Evolutionary conservation across 371 early-diverging fungal species (phyloP).

Genomic region (Syncephalastrum monosporum): DNA sequence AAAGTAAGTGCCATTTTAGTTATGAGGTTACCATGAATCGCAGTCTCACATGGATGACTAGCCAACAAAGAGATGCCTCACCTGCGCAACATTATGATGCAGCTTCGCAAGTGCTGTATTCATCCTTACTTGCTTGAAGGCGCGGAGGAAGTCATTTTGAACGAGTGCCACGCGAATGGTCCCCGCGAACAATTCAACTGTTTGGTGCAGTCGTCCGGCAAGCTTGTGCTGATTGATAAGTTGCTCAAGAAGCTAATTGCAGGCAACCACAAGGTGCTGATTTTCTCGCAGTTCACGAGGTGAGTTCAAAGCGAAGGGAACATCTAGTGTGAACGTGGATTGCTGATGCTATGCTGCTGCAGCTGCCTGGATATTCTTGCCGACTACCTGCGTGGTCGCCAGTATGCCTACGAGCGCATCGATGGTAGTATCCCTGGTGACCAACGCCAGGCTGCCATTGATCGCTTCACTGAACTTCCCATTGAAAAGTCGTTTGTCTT

Average conservation of each 20-base stretch:
- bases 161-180: slow-evolving; percentile 57
- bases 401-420: slow-evolving; percentile 85
- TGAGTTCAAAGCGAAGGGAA: slow-evolving; percentile 1
- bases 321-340: background rate
- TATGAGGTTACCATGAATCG: background rate
- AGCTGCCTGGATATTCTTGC: slow-evolving; percentile 82
- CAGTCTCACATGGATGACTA: slow-evolving; percentile 3
- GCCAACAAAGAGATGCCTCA: slow-evolving; percentile 64
- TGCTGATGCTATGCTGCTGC: slow-evolving; percentile 4
- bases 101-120: slow-evolving; percentile 86
- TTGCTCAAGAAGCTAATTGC: slow-evolving; percentile 76
- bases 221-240: slow-evolving; percentile 87
- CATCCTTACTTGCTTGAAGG: slow-evolving; percentile 85
- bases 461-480: slow-evolving; percentile 80
- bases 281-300: slow-evolving; percentile 94
- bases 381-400: slow-evolving; percentile 81
- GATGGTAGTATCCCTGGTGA: slow-evolving; percentile 90
- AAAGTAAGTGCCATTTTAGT: slow-evolving; percentile 30
- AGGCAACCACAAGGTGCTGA: slow-evolving; percentile 89
- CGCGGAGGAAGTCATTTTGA: slow-evolving; percentile 82
- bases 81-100: slow-evolving; percentile 68
- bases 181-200: slow-evolving; percentile 72
- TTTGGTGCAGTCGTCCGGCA: slow-evolving; percentile 86
- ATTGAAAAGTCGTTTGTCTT: slow-evolving; percentile 82
- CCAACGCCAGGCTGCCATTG: slow-evolving; percentile 93